Percentiles rank a stretch among this genome's conserved stretches.
These are phyloP conservation scores for Uncinocarpus reesii DNA, from an alignment of 2,329 filamentous ascomycete genomes.

Conservation along the genomic window DNA sequence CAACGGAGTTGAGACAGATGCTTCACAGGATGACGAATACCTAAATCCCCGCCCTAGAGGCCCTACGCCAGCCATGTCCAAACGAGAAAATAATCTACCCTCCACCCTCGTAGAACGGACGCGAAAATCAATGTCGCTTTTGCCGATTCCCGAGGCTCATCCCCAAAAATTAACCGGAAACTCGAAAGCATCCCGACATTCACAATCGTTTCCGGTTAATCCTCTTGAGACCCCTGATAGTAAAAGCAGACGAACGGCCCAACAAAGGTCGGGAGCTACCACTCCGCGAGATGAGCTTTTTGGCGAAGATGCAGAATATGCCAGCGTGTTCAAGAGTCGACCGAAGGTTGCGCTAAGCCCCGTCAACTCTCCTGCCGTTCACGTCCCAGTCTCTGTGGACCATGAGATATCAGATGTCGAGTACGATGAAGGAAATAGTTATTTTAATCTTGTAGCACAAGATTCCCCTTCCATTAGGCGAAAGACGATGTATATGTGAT, in stretches of 20 bases:
- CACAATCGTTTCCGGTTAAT: conserved; percentile 43
- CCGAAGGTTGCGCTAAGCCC: conserved; percentile 73
- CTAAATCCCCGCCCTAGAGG: neutral
- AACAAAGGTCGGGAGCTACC: conserved; percentile 27
- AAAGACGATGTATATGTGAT: conserved; percentile 6
- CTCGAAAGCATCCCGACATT: conserved; percentile 25
- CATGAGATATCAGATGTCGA: conserved; percentile 7
- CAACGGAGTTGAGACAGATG: neutral
- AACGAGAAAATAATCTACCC: conserved; percentile 18
- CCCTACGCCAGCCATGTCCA: conserved; percentile 1
- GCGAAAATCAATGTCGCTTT: conserved; percentile 64
- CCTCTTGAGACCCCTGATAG: conserved; percentile 44
- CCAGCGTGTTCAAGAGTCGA: conserved; percentile 73
- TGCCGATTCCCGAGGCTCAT: conserved; percentile 31
- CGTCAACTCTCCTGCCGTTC: conserved; percentile 31
- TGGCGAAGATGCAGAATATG: conserved; percentile 60
- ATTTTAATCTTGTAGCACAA: conserved; percentile 1
- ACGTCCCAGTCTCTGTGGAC: conserved; percentile 9
- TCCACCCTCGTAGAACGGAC: conserved; percentile 63
- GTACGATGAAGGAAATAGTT: conserved; percentile 4
- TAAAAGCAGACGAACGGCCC: conserved; percentile 23
- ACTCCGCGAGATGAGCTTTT: conserved; percentile 61
- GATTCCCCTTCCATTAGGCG: conserved; percentile 5
- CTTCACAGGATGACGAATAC: neutral
- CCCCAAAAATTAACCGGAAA: conserved; percentile 18